phyloP scores from a whole-genome alignment of 331 rosid genomes.

The Erythrophleum ivorense region DNA sequence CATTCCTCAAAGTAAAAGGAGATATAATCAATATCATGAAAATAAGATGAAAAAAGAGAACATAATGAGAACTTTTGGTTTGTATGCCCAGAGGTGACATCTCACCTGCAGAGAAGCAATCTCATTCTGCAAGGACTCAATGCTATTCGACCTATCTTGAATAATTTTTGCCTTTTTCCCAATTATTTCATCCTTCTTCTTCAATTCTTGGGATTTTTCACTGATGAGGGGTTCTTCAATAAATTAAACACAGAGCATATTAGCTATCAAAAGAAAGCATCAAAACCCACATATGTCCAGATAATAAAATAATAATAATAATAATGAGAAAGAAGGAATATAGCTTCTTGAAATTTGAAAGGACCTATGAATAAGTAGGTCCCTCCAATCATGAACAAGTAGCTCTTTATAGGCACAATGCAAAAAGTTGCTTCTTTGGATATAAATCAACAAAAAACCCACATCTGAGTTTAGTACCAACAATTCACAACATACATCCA shows the following conservation, averaged over 20 bases:
- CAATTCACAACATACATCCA: neutral
- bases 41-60: neutral
- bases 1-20: neutral
- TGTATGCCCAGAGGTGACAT: neutral
- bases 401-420: constrained; percentile 12
- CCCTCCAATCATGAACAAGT: constrained; percentile 20
- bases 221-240: constrained; percentile 62
- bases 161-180: constrained; percentile 61
- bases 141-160: constrained; percentile 52
- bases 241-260: constrained; percentile 11
- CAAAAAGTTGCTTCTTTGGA: constrained; percentile 13
- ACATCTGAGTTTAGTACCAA: neutral
- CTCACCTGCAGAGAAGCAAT: constrained; percentile 82
- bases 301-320: neutral
- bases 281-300: neutral
- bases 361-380: neutral
- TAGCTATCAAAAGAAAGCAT: constrained; percentile 37
- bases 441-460: constrained; percentile 10
- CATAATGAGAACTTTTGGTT: neutral
- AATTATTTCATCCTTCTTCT: constrained; percentile 62
- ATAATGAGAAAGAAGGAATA: neutral
- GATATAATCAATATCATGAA: neutral
- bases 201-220: constrained; percentile 58
- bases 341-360: constrained; percentile 1
- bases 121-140: constrained; percentile 69